Evolutionary conservation across 495 filamentous ascomycete genomes (phyloP), one percentile per base, ranked within the genome.

Genomic region (Coniosporium apollinis): DNA sequence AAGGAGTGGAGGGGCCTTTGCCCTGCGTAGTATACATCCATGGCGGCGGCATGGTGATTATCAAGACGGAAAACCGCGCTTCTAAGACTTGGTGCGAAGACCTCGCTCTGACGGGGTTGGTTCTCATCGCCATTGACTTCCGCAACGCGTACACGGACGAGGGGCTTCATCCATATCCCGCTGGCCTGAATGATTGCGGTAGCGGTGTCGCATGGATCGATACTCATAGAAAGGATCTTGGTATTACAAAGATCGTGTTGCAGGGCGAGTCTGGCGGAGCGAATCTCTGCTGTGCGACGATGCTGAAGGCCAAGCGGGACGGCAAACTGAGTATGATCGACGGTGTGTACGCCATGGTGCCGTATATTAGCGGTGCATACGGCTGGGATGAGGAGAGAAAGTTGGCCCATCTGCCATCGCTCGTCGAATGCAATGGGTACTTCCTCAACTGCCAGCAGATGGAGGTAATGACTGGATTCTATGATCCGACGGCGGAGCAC

Each of bases 21-120:
- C 34, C 43, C 8, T 11, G 32, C 18, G 18, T 46, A 15, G 4
- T 46, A 4, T 42, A 42, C 35, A 22, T 33, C 6, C 43, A 46
- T 18, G 43, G 43, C 15, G 43, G 43, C 14, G 43, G 46, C 11
- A 49, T 49, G 46, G 37, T 37, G n/a, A 29, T 46, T 24, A 19
- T 36, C 22, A 30, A 22, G 10, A 46, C 44, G 3, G 28, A 36
- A 11, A 46, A 46, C 28, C 18, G 22, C 5, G 19, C 40, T 11
- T 43, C 46, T 26, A 28, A 29, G 9, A 19, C 15, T 9, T 43
- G 38, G 43, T 20, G 18, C 20, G 39, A 32, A 25, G 19, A 21
- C 3, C 19, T 49, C 19, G 46, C 43, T 8, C 7, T 20, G 14
- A 16, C 46, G 8, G 46, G 46, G 13, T 5, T 34, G 4, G 39